phyloP scores from a whole-genome alignment of 768 basidiomycete species.

The Tulasnella sp. region DNA sequence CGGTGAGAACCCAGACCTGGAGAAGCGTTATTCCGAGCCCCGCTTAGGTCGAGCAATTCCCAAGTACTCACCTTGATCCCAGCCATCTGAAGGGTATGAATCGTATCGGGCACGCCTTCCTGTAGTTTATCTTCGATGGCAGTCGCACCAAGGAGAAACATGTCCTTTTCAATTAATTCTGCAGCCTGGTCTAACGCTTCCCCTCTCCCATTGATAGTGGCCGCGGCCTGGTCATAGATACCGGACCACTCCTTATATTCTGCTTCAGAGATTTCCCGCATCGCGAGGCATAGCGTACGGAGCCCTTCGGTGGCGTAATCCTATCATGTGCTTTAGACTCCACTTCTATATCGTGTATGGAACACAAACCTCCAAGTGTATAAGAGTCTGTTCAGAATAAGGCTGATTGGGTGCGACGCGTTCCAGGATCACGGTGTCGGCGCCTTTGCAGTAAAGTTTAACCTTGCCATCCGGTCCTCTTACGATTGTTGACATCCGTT shows the following conservation, averaged over 20 bases:
- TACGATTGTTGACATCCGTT: slow-evolving; percentile 94
- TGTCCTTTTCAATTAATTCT: slow-evolving; percentile 89
- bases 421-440: slow-evolving; percentile 94
- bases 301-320: slow-evolving; percentile 97
- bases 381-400: slow-evolving; percentile 72
- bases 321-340: slow-evolving; percentile 25
- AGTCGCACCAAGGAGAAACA: slow-evolving; percentile 87
- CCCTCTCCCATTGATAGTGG: slow-evolving; percentile 89
- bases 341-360: not conserved
- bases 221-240: slow-evolving; percentile 84
- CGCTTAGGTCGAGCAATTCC: too few relatives aligned
- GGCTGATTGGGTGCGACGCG: slow-evolving; percentile 61
- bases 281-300: slow-evolving; percentile 91
- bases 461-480: slow-evolving; percentile 79
- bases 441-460: slow-evolving; percentile 93
- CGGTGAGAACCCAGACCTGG: slow-evolving; percentile 94
- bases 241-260: slow-evolving; percentile 83
- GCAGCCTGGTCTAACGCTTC: slow-evolving; percentile 92
- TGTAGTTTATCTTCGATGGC: slow-evolving; percentile 98
- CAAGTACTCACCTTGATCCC: slow-evolving; percentile 66
- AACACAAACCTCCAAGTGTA: slow-evolving; percentile 70
- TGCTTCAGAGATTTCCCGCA: slow-evolving; percentile 77
- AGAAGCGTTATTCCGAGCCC: too few relatives aligned
- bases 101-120: slow-evolving; percentile 96
- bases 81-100: slow-evolving; percentile 94